Percentiles rank a stretch among this genome's conserved stretches.
phyloP scores from a whole-genome alignment of 192 early-diverging fungal genomes.

The Chytriomyces confervae region DNA sequence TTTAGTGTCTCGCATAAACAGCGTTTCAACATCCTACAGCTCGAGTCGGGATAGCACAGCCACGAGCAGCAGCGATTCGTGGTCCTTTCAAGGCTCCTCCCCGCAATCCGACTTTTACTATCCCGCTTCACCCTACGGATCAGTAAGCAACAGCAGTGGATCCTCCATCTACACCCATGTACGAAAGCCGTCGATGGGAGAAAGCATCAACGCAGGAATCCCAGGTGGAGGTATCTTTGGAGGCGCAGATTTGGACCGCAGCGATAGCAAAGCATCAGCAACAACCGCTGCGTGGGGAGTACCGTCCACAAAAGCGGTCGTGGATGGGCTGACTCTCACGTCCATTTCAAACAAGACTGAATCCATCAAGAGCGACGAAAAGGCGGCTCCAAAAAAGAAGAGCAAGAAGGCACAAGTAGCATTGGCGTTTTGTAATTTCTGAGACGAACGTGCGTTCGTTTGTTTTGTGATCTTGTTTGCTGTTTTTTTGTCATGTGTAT shows the following conservation, averaged over 20 bases:
- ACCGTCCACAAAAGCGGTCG: background rate
- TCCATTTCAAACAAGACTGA: background rate
- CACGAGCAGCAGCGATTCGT: background rate
- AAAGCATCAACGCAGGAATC: background rate
- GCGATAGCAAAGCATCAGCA: background rate
- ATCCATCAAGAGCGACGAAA: conserved; percentile 18
- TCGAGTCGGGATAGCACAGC: background rate
- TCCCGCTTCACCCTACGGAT: background rate
- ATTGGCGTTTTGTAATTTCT: conserved; percentile 6
- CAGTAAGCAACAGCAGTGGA: background rate
- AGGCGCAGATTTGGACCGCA: background rate
- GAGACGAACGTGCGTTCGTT: background rate
- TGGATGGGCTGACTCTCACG: background rate
- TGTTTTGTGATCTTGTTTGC: too few species aligned
- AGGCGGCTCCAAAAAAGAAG: background rate
- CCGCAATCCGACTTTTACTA: background rate
- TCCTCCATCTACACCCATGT: background rate
- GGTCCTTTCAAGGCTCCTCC: background rate
- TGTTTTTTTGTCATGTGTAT: too few species aligned
- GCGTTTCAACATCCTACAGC: background rate
- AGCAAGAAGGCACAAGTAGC: conserved; percentile 1
- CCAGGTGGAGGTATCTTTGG: conserved; percentile 10
- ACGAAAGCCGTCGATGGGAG: background rate
- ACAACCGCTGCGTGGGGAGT: background rate
- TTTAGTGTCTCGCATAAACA: background rate